phyloP scores from a whole-genome alignment of 139 green algal genomes.

The Chlorella sp. region DNA sequence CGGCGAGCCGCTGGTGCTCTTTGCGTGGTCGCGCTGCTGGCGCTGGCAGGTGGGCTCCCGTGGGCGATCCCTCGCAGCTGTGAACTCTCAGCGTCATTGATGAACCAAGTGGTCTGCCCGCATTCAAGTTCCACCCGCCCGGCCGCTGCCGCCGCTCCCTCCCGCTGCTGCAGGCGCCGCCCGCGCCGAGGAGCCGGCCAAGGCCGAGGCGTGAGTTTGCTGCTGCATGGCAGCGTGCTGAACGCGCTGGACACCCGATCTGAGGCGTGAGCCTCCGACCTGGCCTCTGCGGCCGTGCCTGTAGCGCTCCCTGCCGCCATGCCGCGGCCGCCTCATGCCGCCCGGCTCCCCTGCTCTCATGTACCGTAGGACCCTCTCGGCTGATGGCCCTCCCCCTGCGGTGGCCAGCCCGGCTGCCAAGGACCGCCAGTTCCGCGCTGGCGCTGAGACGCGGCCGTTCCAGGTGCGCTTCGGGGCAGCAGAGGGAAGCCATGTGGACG shows the following conservation, averaged over 20 bases:
- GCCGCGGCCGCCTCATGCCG: background rate
- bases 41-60: no score
- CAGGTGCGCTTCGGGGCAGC: slow-evolving; percentile 9
- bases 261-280: no score
- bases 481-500: background rate
- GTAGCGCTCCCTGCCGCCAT: background rate
- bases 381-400: background rate
- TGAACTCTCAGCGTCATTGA: no score
- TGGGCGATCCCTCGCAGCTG: no score
- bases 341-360: background rate
- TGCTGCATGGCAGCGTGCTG: background rate
- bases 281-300: background rate
- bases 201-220: background rate
- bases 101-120: no score
- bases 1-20: no score
- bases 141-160: background rate
- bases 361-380: background rate
- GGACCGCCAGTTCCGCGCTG: slow-evolving; percentile 34
- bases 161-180: background rate
- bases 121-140: background rate
- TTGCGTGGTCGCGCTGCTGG: no score
- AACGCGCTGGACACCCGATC: no score
- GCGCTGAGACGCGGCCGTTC: slow-evolving; percentile 58
- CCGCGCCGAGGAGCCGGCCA: background rate
- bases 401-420: background rate